Evolutionary conservation across 352 stramenopile species (phyloP), one percentile per base, ranked within the genome.

Genomic region (Phytophthora palmivora): DNA sequence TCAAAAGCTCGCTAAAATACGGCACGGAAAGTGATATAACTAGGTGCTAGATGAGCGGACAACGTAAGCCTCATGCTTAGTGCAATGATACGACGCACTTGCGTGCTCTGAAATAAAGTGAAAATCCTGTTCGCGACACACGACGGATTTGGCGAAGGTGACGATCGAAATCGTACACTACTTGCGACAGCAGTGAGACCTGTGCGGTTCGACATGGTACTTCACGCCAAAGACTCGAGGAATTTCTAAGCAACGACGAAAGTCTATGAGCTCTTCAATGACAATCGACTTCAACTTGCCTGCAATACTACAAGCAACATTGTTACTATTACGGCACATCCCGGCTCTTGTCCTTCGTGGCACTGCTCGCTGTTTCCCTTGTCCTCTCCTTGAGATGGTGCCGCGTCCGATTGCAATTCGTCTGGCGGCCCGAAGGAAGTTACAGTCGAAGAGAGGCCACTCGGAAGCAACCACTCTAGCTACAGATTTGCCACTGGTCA

Each of bases 51-150:
- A 7, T 45, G 33, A 55, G 22, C 36, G 26, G 36, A 18, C 44
- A 51, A 12, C 6, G 2, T 18, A 32, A 24, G 24, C 24, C 24
- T 47, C 39, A 28, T 34, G 22, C 22, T 15, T 5, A 18, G 18
- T 48, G 46, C 37, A 53, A 58, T 12, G 41, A 16, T 38, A 57
- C 37, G 16, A 53, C 16, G 22, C 1, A 37, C 47, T 49, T 46
- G 56, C 46, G 46, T 64, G 56, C 46, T 45, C 28, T 45, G 45
- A 15, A 44, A 50, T 54, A 51, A 28, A 30, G 19, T 32, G 39
- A 56, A 65, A 65, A 59, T 65, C 24, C 42, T 59, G n/a, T 50
- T 43, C 22, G 30, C 43, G 34, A 58, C 49, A 10, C 47, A 59
- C 49, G 41, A 51, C 48, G 3, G 24, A 33, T 22, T 51, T 50